These are phyloP conservation scores for Solanum ossicruentum DNA, from an alignment of 257 asterid genomes.

Conservation along the genomic window DNA sequence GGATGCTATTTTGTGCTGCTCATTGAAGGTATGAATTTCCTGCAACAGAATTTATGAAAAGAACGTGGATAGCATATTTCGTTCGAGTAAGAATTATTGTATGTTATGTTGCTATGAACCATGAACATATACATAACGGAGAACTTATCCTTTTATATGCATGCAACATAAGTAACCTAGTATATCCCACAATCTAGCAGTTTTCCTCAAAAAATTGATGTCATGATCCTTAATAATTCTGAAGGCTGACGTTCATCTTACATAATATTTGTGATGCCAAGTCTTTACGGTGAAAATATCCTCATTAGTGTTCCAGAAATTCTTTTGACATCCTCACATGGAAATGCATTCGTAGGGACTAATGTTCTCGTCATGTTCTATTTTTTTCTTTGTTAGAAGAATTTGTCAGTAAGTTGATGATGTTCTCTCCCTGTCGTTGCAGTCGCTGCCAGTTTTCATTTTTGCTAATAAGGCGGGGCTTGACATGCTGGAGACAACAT, in stretches of 20 bases:
- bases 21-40: conserved; percentile 58
- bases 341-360: background rate
- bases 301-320: background rate
- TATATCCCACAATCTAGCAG: background rate
- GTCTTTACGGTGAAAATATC: background rate
- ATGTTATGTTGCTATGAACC: background rate
- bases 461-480: conserved; percentile 94
- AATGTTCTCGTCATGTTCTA: background rate
- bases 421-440: conserved; percentile 3
- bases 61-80: background rate
- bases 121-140: background rate
- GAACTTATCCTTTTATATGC: background rate
- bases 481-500: conserved; percentile 91
- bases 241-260: background rate
- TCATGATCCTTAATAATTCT: background rate
- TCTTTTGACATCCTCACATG: background rate
- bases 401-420: background rate
- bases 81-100: background rate
- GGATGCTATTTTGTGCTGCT: conserved; percentile 93
- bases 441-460: conserved; percentile 78
- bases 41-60: background rate
- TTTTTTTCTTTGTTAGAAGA: background rate
- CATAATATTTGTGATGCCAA: too few relatives aligned
- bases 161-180: background rate
- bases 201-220: background rate